Base-by-base conservation (phyloP, 352 stramenopile species). In the Phytophthora pinifolia region DNA sequence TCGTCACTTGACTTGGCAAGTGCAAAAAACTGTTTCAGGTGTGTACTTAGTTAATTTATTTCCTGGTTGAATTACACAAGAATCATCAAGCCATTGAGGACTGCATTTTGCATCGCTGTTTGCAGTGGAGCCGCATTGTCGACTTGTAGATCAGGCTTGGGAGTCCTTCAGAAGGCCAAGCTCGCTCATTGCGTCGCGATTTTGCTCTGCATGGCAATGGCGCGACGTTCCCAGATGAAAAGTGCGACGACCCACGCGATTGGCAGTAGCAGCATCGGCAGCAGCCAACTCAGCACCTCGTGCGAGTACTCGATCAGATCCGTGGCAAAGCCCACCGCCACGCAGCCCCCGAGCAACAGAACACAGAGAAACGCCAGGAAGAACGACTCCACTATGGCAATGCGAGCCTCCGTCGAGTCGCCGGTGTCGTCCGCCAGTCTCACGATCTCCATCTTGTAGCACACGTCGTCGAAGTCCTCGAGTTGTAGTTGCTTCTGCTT, bases 401-500 rank as follows among this genome's bases (percentile, higher is more conserved):
- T 15, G 14, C 22, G 55, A 12, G 61, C 41, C 14, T 56, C 43
- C 14, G 30, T 35, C 25, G 38, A 36, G 37, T 63, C 25, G 10
- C 50, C 34, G n/a, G 22, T 25, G 35, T 39, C 34, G 14, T 59
- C 60, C 14, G 39, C 45, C 13, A 83, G 35, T 9, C 64, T 74
- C 32, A 85, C 72, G 17, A 78, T 65, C 59, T 88, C 77, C 27
- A 83, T 67, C 57, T 68, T 77, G 69, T 90, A 86, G 33, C 75
- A 65, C 36, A 85, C 65, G 54, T 79, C 74, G 42, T 84, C 69
- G 55, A 90, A 87, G 55, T 90, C 77, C 15, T 85, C 77, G n/a
- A 70, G 70, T 5, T 62, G 59, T 17, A 89, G 63, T 8, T 34
- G 54, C 8, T 20, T 18, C 38, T 60, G 46, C n/a, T 66, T 53